Conservation (phyloP, 2,329 filamentous ascomycete species). For the Eutypa lata region DNA sequence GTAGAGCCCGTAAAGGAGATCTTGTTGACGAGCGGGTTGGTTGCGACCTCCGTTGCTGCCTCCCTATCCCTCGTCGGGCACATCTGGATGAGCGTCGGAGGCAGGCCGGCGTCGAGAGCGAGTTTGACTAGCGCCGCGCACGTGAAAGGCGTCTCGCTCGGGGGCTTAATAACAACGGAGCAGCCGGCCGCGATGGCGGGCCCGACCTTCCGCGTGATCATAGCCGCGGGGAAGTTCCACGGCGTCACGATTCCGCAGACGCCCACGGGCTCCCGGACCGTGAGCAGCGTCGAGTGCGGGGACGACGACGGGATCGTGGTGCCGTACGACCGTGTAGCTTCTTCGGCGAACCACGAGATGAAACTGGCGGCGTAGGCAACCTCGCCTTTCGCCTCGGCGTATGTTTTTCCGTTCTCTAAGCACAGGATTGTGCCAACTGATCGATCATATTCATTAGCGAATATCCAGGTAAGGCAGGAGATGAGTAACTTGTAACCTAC, state of each 20-base stretch:
- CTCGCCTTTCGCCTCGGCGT: constrained; percentile 58
- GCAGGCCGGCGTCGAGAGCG: constrained; percentile 63
- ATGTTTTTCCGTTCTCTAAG: constrained; percentile 68
- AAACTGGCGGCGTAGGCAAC: constrained; percentile 57
- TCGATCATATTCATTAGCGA: too few species aligned
- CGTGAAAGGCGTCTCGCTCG: constrained; percentile 67
- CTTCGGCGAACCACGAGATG: constrained; percentile 62
- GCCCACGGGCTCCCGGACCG: constrained; percentile 63
- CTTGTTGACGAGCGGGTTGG: constrained; percentile 33
- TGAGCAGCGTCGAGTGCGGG: constrained; percentile 59
- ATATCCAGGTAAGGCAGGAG: too few species aligned
- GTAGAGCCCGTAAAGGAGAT: constrained; percentile 65
- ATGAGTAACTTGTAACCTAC: too few species aligned
- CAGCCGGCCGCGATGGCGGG: constrained; percentile 65
- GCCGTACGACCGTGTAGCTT: constrained; percentile 55
- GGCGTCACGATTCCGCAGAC: constrained; percentile 67
- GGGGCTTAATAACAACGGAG: constrained; percentile 69
- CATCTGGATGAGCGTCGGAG: constrained; percentile 54
- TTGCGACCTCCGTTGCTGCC: neutral
- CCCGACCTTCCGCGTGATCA: constrained; percentile 43
- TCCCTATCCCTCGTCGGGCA: neutral
- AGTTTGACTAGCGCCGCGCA: constrained; percentile 64
- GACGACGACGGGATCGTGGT: constrained; percentile 59
- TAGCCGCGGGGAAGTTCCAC: constrained; percentile 58
- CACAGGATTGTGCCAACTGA: constrained; percentile 54